Evolutionary conservation across 495 filamentous ascomycete species (phyloP), one percentile per base, ranked within the genome.

Genomic region (Aspergillus heteromorphus): DNA sequence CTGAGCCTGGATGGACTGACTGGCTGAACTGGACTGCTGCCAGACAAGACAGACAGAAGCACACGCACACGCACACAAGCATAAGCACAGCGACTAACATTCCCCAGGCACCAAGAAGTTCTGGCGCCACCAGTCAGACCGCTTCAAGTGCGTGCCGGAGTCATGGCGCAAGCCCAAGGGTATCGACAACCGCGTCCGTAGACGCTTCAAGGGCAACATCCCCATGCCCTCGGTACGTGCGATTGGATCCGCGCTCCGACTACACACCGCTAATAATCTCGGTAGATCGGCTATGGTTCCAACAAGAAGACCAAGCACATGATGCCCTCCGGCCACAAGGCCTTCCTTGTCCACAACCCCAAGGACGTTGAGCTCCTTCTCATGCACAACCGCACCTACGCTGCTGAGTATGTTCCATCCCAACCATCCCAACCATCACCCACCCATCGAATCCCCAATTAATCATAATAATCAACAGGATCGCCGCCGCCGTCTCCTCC

Each of bases 91-190:
- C 54, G 42, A 51, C 48, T n/a, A 47, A 10, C 16, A 42, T 55
- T 42, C 50, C 40, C 64, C 66, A 93, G 88, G 85, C 80, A 91
- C 87, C 65, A 89, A 87, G 83, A 79, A 77, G 74, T 96, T 96
- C 84, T 85, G 83, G 76, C 91, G 93, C 69, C 93, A 97, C 79
- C 93, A 98, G 84, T 87, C 83, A 76, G 93, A 97, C 79, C 85
- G 84, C 71, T 98, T 93, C 83, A 96, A 85, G 79, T 85, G 91
- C 69, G 84, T 97, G 54, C 83, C 80, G 69, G 70, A 86, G 40
- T 85, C 79, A 73, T 98, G 93, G 93, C 87, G 93, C 79, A 98
- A 98, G 83, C 93, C 93, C 50, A 98, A 97, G 85, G 93, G 93
- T 86, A 98, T 98, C 77, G 93, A 98, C 71, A 93, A 92, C 74